Percentiles rank a stretch among this genome's conserved stretches.
Conservation (phyloP, 805 yeast species). For the Yamadazyma takamatsuzukensis region DNA sequence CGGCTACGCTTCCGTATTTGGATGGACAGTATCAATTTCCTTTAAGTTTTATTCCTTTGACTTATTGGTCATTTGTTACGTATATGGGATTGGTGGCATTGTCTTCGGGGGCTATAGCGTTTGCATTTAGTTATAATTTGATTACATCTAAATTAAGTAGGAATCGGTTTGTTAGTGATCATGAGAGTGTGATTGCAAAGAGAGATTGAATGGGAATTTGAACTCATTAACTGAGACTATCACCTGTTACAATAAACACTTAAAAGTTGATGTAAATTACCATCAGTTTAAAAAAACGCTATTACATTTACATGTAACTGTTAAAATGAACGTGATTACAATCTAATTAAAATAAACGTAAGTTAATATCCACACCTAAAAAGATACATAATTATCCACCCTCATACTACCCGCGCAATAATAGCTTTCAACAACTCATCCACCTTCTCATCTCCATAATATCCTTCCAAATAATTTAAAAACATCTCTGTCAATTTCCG, state of each 20-base stretch:
- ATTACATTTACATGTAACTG: too few relatives aligned
- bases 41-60: constrained; percentile 22
- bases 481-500: constrained; percentile 28
- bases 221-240: too few relatives aligned
- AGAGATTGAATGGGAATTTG: constrained; percentile 8
- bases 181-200: constrained; percentile 15
- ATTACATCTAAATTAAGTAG: constrained; percentile 15
- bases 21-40: constrained; percentile 43
- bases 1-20: constrained; percentile 24
- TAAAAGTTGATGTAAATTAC: too few relatives aligned
- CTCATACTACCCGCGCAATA: too few relatives aligned
- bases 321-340: too few relatives aligned
- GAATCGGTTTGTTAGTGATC: constrained; percentile 19
- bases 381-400: too few relatives aligned
- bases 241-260: too few relatives aligned
- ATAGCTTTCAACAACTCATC: constrained; percentile 35
- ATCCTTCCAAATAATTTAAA: constrained; percentile 22
- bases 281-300: too few relatives aligned
- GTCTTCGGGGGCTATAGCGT: constrained; percentile 20
- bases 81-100: constrained; percentile 21
- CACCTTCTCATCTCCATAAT: constrained; percentile 19
- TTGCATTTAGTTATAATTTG: constrained; percentile 22
- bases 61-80: constrained; percentile 17
- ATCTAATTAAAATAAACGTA: too few relatives aligned
- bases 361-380: too few relatives aligned